Percentiles rank a stretch among this genome's conserved stretches.
These are phyloP conservation scores for Helianthus tuberosus DNA, from an alignment of 129 eudicot species.

Conservation along the genomic window DNA sequence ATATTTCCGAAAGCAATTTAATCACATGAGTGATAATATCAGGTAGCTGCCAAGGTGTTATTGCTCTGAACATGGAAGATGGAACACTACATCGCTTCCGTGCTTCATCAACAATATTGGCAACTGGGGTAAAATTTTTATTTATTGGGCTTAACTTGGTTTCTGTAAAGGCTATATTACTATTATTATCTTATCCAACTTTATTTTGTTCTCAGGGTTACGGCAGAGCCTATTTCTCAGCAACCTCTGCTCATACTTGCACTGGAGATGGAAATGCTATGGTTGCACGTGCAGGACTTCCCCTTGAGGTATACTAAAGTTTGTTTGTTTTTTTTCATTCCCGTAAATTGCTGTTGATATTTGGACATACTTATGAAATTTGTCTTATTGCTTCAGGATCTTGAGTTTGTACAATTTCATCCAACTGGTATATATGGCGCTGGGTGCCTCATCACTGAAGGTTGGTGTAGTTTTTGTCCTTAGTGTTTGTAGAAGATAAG, in stretches of 20 bases:
- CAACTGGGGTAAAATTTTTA: slow-evolving; percentile 78
- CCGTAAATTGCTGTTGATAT: slow-evolving; percentile 11
- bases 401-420: slow-evolving; percentile 98
- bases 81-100: slow-evolving; percentile 95
- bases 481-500: not conserved
- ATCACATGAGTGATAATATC: slow-evolving; percentile 17
- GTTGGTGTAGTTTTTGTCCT: slow-evolving; percentile 32
- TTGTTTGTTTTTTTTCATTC: slow-evolving; percentile 9
- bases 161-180: slow-evolving; percentile 9
- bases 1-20: slow-evolving; percentile 18
- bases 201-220: slow-evolving; percentile 67
- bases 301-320: slow-evolving; percentile 68
- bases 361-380: slow-evolving; percentile 10
- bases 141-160: slow-evolving; percentile 20
- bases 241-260: slow-evolving; percentile 99
- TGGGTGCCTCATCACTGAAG: slow-evolving; percentile 99
- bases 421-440: slow-evolving; percentile 99
- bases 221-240: slow-evolving; percentile 97
- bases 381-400: slow-evolving; percentile 65
- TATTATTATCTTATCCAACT: slow-evolving; percentile 11
- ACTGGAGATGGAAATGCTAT: slow-evolving; percentile 99
- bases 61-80: slow-evolving; percentile 97
- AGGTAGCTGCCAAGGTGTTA: slow-evolving; percentile 99
- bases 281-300: slow-evolving; percentile 99
- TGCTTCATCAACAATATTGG: slow-evolving; percentile 88